These are phyloP conservation scores for Lichtheimia corymbifera DNA, from an alignment of 371 early-diverging fungal genomes.

Conservation along the genomic window DNA sequence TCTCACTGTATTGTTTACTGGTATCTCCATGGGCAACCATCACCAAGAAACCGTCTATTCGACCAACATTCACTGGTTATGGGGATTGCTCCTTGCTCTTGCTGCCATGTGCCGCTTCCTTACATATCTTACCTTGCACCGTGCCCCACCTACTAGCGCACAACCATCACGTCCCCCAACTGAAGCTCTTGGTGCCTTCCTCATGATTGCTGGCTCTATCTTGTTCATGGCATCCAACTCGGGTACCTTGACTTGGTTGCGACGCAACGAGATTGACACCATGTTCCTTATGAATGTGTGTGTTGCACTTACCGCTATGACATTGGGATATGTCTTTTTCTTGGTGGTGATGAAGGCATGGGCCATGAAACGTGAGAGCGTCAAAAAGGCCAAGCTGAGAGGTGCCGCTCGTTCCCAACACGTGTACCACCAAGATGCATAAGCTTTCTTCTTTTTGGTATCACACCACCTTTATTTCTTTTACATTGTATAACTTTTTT, in stretches of 20 bases:
- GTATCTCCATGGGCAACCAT: conserved; percentile 66
- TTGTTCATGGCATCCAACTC: conserved; percentile 56
- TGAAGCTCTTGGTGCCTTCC: conserved; percentile 45
- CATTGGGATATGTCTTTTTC: conserved; percentile 35
- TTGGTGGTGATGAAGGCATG: conserved; percentile 48
- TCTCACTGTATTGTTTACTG: conserved; percentile 60
- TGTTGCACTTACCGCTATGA: conserved; percentile 44
- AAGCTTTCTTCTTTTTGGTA: too few species aligned
- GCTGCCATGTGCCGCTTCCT: conserved; percentile 58
- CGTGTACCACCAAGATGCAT: neutral
- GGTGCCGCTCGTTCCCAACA: neutral
- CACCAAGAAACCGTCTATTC: conserved; percentile 61
- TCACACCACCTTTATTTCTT: too few species aligned
- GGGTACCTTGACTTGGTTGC: conserved; percentile 45
- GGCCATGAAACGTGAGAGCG: conserved; percentile 40
- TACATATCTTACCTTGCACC: conserved; percentile 41
- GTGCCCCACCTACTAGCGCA: conserved; percentile 21
- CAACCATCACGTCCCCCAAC: conserved; percentile 45
- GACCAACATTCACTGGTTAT: conserved; percentile 58
- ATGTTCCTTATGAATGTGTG: conserved; percentile 56
- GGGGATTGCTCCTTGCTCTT: conserved; percentile 55
- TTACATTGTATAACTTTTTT: too few species aligned
- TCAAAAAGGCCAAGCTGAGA: conserved; percentile 22
- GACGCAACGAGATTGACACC: conserved; percentile 41
- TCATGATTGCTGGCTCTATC: conserved; percentile 46